Conservation (phyloP, 2,329 filamentous ascomycete genomes). For the Penicillium sclerotiorum region DNA sequence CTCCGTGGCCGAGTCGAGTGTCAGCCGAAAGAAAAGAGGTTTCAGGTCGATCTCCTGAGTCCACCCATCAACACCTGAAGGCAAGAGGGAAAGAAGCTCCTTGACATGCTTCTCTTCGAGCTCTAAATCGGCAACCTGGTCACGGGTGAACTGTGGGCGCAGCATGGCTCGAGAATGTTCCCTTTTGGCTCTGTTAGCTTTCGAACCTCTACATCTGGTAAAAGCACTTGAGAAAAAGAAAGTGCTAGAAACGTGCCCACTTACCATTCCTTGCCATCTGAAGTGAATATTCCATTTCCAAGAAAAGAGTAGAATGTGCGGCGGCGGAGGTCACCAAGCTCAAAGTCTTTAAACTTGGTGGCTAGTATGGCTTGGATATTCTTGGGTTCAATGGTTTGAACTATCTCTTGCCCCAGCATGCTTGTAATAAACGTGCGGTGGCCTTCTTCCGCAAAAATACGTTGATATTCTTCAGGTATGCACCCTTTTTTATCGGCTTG, state of each 20-base stretch:
- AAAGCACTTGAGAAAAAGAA: too few relatives aligned
- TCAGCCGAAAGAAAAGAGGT: slow-evolving; percentile 61
- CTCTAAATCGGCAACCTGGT: slow-evolving; percentile 56
- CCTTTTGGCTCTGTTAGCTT: too few relatives aligned
- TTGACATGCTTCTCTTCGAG: slow-evolving; percentile 65
- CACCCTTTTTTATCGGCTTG: too few relatives aligned
- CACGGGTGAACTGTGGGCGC: slow-evolving; percentile 56
- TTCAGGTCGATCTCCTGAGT: slow-evolving; percentile 59
- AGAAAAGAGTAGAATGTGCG: slow-evolving; percentile 45
- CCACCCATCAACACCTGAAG: slow-evolving; percentile 12
- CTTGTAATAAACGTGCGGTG: too few relatives aligned
- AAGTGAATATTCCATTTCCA: slow-evolving; percentile 54
- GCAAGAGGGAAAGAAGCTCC: background rate
- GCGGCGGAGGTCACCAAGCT: slow-evolving; percentile 10
- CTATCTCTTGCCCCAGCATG: too few relatives aligned
- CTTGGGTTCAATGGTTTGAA: slow-evolving; percentile 3
- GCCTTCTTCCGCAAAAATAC: too few relatives aligned
- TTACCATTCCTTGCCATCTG: slow-evolving; percentile 53
- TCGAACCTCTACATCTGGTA: too few relatives aligned
- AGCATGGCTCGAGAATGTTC: too few relatives aligned
- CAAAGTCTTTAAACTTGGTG: slow-evolving; percentile 13
- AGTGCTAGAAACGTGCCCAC: too few relatives aligned
- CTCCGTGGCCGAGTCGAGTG: slow-evolving; percentile 66
- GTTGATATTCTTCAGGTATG: too few relatives aligned
- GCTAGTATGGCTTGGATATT: slow-evolving; percentile 6